A percentile compares a stretch with the other conserved stretches of the same genome.
phyloP scores from a whole-genome alignment of 1,139 yeast genomes.

The Geotrichum aggregatum region DNA sequence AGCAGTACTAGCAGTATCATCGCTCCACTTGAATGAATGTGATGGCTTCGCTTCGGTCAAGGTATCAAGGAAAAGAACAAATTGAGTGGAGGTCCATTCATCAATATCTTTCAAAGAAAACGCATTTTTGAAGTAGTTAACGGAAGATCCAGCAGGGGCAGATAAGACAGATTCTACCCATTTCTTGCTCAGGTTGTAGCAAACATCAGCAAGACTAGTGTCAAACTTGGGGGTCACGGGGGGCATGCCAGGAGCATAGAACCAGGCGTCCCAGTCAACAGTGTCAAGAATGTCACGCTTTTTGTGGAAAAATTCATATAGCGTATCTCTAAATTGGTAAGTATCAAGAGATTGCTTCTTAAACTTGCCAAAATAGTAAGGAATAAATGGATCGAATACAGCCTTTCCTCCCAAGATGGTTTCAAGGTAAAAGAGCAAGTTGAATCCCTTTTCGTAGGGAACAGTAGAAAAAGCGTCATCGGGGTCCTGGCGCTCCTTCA shows the following conservation, averaged over 20 bases:
- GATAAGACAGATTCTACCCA: conserved; percentile 48
- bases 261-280: conserved; percentile 84
- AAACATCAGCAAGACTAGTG: conserved; percentile 70
- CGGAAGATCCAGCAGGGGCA: conserved; percentile 31
- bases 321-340: conserved; percentile 69
- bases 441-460: conserved; percentile 89
- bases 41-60: conserved; percentile 37
- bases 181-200: conserved; percentile 58
- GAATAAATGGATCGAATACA: conserved; percentile 73
- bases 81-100: conserved; percentile 66
- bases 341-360: conserved; percentile 72
- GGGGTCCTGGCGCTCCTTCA: conserved; percentile 67
- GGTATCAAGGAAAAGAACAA: conserved; percentile 72
- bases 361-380: conserved; percentile 67
- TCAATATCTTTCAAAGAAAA: conserved; percentile 47
- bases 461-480: conserved; percentile 86
- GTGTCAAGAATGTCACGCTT: conserved; percentile 51
- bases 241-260: conserved; percentile 79
- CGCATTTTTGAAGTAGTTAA: conserved; percentile 27
- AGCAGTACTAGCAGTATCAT: conserved; percentile 31
- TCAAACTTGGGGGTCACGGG: conserved; percentile 72
- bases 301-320: conserved; percentile 54
- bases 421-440: conserved; percentile 70
- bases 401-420: conserved; percentile 56
- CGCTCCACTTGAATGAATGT: conserved; percentile 11